A percentile compares a stretch with the other conserved stretches of the same genome.
phyloP scores from a whole-genome alignment of 1,139 yeast species.

The Blastobotrys capitulatus region DNA sequence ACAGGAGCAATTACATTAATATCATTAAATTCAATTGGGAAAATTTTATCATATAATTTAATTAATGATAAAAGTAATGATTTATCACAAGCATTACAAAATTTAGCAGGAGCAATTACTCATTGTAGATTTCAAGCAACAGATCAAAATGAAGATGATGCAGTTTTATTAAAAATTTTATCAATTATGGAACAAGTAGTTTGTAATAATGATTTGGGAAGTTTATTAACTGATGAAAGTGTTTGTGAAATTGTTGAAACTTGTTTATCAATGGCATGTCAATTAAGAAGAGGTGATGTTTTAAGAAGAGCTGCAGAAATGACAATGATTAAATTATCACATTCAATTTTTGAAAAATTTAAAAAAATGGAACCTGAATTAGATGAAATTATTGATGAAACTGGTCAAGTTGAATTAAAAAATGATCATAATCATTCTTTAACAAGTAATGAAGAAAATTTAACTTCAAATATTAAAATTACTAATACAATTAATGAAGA shows the following conservation, averaged over 20 bases:
- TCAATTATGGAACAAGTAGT: conserved; percentile 66
- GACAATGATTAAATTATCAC: conserved; percentile 65
- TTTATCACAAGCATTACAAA: conserved; percentile 46
- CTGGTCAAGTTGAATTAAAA: conserved; percentile 12
- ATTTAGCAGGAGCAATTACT: conserved; percentile 70
- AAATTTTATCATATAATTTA: conserved; percentile 59
- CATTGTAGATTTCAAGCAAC: conserved; percentile 96
- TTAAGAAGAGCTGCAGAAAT: conserved; percentile 86
- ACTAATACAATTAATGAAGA: conserved; percentile 1
- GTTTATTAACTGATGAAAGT: conserved; percentile 67
- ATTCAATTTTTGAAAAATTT: conserved; percentile 57
- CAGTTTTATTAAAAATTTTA: conserved; percentile 78
- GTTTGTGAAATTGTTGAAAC: conserved; percentile 89
- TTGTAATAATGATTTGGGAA: conserved; percentile 47
- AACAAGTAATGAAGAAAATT: conserved; percentile 15
- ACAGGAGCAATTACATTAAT: conserved; percentile 82
- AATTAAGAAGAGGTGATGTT: conserved; percentile 85
- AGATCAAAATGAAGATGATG: conserved; percentile 89
- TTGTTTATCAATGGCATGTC: conserved; percentile 86
- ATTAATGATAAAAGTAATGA: conserved; percentile 43
- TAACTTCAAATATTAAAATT: conserved; percentile 18
- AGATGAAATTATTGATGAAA: conserved; percentile 21
- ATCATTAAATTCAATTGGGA: conserved; percentile 71
- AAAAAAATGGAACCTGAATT: conserved; percentile 50
- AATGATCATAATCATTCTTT: not conserved